Conservation (phyloP, 768 basidiomycete species). For the Udeniomyces megalosporus region DNA sequence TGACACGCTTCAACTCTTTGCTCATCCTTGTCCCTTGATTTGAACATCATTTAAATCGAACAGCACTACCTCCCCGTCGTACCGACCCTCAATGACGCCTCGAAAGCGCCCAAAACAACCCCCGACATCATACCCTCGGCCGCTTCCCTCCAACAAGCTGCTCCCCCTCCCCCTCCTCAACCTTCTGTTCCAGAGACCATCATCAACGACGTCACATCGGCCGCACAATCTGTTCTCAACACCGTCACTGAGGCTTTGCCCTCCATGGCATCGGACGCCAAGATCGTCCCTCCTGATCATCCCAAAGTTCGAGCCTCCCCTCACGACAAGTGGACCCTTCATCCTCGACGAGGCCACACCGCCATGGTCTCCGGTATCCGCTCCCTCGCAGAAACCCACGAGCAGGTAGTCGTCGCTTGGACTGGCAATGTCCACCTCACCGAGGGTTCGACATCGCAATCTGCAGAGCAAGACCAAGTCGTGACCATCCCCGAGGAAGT, state of each 20-base stretch:
- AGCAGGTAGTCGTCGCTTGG: conserved; percentile 87
- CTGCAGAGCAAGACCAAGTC: conserved; percentile 15
- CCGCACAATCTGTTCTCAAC: background rate
- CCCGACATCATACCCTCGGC: conserved; percentile 45
- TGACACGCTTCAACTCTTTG: too few relatives aligned
- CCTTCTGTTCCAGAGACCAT: background rate
- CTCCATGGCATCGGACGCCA: background rate
- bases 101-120: conserved; percentile 21
- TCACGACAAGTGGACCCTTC: conserved; percentile 48
- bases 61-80: conserved; percentile 65
- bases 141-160: conserved; percentile 38
- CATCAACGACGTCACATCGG: background rate
- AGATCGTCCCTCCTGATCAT: background rate
- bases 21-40: background rate
- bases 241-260: background rate
- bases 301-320: background rate
- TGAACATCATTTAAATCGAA: too few relatives aligned
- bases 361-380: conserved; percentile 91
- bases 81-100: conserved; percentile 31
- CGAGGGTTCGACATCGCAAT: conserved; percentile 32
- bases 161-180: background rate
- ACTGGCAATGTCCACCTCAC: conserved; percentile 58
- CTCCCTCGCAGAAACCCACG: conserved; percentile 63
- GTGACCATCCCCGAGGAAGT: conserved; percentile 25
- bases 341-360: conserved; percentile 70